Conservation (phyloP, 768 basidiomycete genomes). For the Termitomyces sp. region DNA sequence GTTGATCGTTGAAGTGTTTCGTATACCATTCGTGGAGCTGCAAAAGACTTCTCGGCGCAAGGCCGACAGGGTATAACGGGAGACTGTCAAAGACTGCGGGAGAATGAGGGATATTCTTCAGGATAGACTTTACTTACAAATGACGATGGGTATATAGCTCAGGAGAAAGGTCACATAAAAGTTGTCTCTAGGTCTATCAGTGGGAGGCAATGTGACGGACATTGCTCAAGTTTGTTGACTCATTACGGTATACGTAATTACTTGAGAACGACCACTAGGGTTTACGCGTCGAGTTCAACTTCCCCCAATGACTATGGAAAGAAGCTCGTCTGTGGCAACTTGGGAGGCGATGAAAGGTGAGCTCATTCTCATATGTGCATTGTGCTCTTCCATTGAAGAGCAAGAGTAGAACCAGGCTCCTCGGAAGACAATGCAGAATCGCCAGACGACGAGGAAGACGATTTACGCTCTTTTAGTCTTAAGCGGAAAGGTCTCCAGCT, state of each 20-base stretch:
- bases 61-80: conserved; percentile 12
- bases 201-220: conserved; percentile 8
- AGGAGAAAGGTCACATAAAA: conserved; percentile 15
- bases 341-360: conserved; percentile 9
- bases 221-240: not conserved
- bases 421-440: conserved; percentile 8
- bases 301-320: not conserved
- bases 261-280: not conserved
- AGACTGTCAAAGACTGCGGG: conserved; percentile 16
- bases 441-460: conserved; percentile 6
- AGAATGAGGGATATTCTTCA: not conserved
- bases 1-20: conserved; percentile 17
- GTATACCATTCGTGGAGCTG: conserved; percentile 16
- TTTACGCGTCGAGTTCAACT: conserved; percentile 3
- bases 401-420: conserved; percentile 9
- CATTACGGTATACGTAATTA: not conserved
- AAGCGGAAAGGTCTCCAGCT: conserved; percentile 7
- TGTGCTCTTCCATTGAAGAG: not conserved
- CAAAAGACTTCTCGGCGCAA: conserved; percentile 14
- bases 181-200: conserved; percentile 11
- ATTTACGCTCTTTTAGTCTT: not conserved
- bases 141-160: conserved; percentile 13
- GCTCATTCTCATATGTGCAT: not conserved
- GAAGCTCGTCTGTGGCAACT: conserved; percentile 1
- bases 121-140: conserved; percentile 5